Evolutionary conservation across 1,284 basidiomycete species (phyloP), one percentile per base, ranked within the genome.

Genomic region (Calocybe gambosa): DNA sequence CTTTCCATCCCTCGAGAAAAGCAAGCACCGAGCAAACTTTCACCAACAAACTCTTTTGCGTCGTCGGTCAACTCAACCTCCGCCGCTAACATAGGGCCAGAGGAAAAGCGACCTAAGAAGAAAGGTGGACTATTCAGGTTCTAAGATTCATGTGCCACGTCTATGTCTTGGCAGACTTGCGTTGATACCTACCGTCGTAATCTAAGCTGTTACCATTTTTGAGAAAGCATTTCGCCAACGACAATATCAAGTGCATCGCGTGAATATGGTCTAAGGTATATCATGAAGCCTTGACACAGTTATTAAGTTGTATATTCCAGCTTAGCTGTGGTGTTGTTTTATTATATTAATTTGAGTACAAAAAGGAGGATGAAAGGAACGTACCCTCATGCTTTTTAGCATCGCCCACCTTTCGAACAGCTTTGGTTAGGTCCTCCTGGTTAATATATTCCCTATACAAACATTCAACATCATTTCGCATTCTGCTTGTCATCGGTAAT

Each of bases 341-440:
- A 19, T 7, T 2, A 21, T 10, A 29, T 3, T 12, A 7, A 23
- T 23, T 23, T 2, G 15, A 38, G 4, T 34, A 31, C 20, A 23
- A 39, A 3, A 28, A 25, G 46, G 7, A 25, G 36, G 44, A 38
- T 40, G 3, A 18, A 40, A 40, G 31, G 8, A 36, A 73, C 82
- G 71, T 62, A 85, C 89, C 89, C 70, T 95, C 92, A 61, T 94
- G 92, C 69, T 95, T 96, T 82, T 96, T 96, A 21, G 90, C 86
- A 56, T 98, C 95, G 42, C 86, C 85, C 31, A 99, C 83, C 67
- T 99, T 99, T 55, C 96, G 77, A 13, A 91, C 93, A n/a, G 96
- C 96, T 74, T 98, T 99, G 58, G 91, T 93, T 50, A 98, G 75
- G 68, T 99, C 95, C 59, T 98, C 96, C 66, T 97, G 93, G 31